Base-by-base conservation (phyloP, 2,329 filamentous ascomycete genomes). In the Calonectria hongkongensis region DNA sequence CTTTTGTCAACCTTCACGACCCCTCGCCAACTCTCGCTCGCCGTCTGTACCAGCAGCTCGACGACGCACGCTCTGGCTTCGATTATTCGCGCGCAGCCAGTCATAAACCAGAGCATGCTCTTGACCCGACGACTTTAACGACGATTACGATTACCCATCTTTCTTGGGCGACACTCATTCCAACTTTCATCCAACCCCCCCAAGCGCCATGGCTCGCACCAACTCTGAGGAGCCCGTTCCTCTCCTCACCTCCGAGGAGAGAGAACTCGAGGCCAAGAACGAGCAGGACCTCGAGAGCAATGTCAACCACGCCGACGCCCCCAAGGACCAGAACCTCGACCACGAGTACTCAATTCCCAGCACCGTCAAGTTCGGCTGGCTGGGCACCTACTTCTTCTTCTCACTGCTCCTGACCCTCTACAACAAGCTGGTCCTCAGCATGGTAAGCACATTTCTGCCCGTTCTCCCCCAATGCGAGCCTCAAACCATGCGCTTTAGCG, bases 371-470 rank as follows among this genome's bases (percentile, higher is more conserved):
- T 87, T 88, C 74, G 83, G 86, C 66, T 88, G 87, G 86, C 81
- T 89, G 36, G 86, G 85, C 33, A 84, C 86, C 69, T 90, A 90
- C 80, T 90, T 90, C 79, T 83, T 87, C 78, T 85, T 86, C 77
- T 86, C 85, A 21, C 79, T 86, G 27, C 76, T 84, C 70, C 82
- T 91, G 68, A 91, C 89, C 9, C 84, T 91, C 27, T 91, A 90
- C 80, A 91, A 91, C 84, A 91, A 91, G 81, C 84, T 89, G 36
- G 88, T 91, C 27, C 82, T 91, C 70, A 87, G 87, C 77, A 85
- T 85, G 80, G 87, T 88, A 80, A 77, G 85, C 83, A 51, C 12
- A 39, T n/a, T 56, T 58, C 10, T 28, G 36, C 54, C 33, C 51
- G 28, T 41, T 30, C 3, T 15, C 50, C 28, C n/a, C 12, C 28